Conservation (phyloP, 2,329 filamentous ascomycete species). For the Trichoderma citrinoviride region DNA sequence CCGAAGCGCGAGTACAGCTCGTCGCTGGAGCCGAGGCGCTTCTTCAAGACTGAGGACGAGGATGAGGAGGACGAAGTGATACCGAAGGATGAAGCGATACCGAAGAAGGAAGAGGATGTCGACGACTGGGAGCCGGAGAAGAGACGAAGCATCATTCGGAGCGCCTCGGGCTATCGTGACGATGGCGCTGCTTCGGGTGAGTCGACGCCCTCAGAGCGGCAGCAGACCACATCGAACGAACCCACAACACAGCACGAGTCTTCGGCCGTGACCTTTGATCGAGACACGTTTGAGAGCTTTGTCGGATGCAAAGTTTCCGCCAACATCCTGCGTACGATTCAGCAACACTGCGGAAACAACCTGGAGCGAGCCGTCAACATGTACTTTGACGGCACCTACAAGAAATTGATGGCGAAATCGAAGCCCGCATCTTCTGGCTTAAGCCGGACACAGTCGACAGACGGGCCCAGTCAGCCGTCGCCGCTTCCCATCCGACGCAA, state of each 20-base stretch:
- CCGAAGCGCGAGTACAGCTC: slow-evolving; percentile 27
- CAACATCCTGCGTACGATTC: slow-evolving; percentile 50
- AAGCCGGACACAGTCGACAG: slow-evolving; percentile 19
- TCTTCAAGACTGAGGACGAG: slow-evolving; percentile 29
- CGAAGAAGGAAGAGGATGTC: neutral
- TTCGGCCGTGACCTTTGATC: slow-evolving; percentile 49
- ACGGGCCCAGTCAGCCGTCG: slow-evolving; percentile 17
- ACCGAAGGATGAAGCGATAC: neutral
- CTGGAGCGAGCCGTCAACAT: slow-evolving; percentile 65
- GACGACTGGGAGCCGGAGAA: slow-evolving; percentile 1
- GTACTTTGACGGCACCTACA: slow-evolving; percentile 69
- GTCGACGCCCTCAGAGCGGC: slow-evolving; percentile 3
- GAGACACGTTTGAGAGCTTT: slow-evolving; percentile 56
- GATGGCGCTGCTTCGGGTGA: slow-evolving; percentile 15
- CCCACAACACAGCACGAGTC: slow-evolving; percentile 11
- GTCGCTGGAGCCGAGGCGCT: slow-evolving; percentile 28
- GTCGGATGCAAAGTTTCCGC: slow-evolving; percentile 55
- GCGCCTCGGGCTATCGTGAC: slow-evolving; percentile 25
- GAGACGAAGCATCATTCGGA: slow-evolving; percentile 16
- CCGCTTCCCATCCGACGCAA: slow-evolving; percentile 24
- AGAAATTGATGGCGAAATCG: slow-evolving; percentile 42
- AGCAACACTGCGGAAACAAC: slow-evolving; percentile 54
- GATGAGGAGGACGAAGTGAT: neutral
- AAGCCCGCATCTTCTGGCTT: slow-evolving; percentile 18
- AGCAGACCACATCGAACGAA: neutral